These are phyloP conservation scores for Aegilops speltoides DNA, from an alignment of 176 grass and related monocot genomes.

Conservation along the genomic window DNA sequence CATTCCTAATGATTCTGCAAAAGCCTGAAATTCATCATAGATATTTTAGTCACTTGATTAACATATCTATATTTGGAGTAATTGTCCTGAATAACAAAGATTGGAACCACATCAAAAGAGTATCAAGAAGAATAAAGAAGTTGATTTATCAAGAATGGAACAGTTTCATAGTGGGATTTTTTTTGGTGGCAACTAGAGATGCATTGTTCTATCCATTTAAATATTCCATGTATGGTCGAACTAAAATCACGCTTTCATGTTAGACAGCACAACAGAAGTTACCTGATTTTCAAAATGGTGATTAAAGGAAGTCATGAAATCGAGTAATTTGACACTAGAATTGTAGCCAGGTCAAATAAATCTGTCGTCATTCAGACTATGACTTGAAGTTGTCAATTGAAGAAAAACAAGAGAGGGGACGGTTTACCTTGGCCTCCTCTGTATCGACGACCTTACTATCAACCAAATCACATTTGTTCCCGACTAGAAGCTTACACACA, in stretches of 20 bases:
- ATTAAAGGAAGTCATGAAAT: background rate
- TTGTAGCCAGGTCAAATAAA: background rate
- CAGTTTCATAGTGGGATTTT: background rate
- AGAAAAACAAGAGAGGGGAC: no score
- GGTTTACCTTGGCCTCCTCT: constrained; percentile 88
- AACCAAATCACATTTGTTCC: constrained; percentile 91
- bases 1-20: constrained; percentile 85
- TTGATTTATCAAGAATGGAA: background rate
- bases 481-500: constrained; percentile 96
- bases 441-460: constrained; percentile 82
- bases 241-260: background rate
- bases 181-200: background rate
- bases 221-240: background rate
- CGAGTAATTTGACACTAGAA: background rate
- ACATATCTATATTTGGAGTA: background rate
- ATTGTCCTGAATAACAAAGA: background rate
- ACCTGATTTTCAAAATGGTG: background rate
- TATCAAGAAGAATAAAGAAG: background rate
- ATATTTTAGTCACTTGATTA: background rate
- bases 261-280: background rate
- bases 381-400: no score
- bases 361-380: background rate
- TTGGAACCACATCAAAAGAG: background rate
- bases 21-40: constrained; percentile 58
- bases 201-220: background rate